Percentiles rank a stretch among this genome's conserved stretches.
Evolutionary conservation across 768 basidiomycete species (phyloP).

Genomic region (Panaeolus papilionaceus): DNA sequence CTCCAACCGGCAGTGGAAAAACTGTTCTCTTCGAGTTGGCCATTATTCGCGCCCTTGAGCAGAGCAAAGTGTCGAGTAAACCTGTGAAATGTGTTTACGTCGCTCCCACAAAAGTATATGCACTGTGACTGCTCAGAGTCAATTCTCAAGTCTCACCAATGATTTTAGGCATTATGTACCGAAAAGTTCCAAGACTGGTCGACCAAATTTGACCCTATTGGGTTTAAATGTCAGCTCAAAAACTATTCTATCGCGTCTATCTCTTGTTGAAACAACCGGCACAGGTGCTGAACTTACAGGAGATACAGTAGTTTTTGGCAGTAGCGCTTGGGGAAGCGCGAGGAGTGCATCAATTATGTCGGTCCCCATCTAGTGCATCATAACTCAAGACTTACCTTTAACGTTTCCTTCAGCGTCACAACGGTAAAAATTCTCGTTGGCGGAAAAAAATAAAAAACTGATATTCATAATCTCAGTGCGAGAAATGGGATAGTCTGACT

Average conservation of each 20-base stretch:
- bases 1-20: slow-evolving; percentile 96
- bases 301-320: slow-evolving; percentile 76
- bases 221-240: slow-evolving; percentile 68
- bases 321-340: slow-evolving; percentile 74
- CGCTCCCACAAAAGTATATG: slow-evolving; percentile 84
- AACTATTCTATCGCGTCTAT: neutral
- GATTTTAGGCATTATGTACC: slow-evolving; percentile 78
- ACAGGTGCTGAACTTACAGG: slow-evolving; percentile 92
- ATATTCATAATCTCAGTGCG: slow-evolving; percentile 58
- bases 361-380: slow-evolving; percentile 27
- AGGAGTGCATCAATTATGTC: slow-evolving; percentile 83
- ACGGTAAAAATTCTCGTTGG: slow-evolving; percentile 55
- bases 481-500: slow-evolving; percentile 97
- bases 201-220: slow-evolving; percentile 75
- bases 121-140: neutral
- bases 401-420: slow-evolving; percentile 59
- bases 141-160: neutral
- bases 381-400: neutral
- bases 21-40: slow-evolving; percentile 94
- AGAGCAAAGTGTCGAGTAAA: slow-evolving; percentile 40
- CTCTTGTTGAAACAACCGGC: neutral
- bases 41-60: slow-evolving; percentile 75
- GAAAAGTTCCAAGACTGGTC: slow-evolving; percentile 89
- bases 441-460: neutral
- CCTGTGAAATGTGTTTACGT: slow-evolving; percentile 86